phyloP scores from a whole-genome alignment of 495 filamentous ascomycete genomes.

The Hyaloscypha variabilis region DNA sequence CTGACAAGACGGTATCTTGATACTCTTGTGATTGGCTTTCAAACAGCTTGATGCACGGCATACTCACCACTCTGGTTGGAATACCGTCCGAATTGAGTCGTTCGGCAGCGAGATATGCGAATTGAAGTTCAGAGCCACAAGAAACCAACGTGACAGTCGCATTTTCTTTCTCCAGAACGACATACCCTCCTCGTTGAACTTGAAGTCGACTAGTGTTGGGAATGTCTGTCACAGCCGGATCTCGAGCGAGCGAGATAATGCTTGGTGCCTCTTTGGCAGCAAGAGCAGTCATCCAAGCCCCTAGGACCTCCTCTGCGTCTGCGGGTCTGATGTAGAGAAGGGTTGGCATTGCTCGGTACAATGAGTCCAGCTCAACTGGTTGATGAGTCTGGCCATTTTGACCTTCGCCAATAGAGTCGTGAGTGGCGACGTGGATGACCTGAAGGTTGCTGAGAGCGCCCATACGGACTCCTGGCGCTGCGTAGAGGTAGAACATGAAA shows the following conservation, averaged over 20 bases:
- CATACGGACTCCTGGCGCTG: slow-evolving; percentile 60
- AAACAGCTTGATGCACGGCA: slow-evolving; percentile 28
- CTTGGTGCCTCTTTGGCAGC: slow-evolving; percentile 41
- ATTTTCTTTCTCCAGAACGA: slow-evolving; percentile 34
- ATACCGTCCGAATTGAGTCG: background rate
- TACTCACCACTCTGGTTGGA: slow-evolving; percentile 16
- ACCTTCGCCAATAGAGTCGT: slow-evolving; percentile 61
- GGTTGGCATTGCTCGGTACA: slow-evolving; percentile 65
- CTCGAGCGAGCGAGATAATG: slow-evolving; percentile 37
- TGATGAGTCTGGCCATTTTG: slow-evolving; percentile 66
- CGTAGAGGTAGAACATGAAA: slow-evolving; percentile 60
- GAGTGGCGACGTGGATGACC: slow-evolving; percentile 62
- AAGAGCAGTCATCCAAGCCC: slow-evolving; percentile 55
- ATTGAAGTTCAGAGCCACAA: slow-evolving; percentile 37
- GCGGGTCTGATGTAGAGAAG: slow-evolving; percentile 55
- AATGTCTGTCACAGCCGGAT: slow-evolving; percentile 26
- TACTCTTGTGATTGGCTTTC: slow-evolving; percentile 28
- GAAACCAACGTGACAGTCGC: slow-evolving; percentile 38
- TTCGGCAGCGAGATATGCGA: slow-evolving; percentile 36
- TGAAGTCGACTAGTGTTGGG: slow-evolving; percentile 30
- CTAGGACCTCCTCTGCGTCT: slow-evolving; percentile 58
- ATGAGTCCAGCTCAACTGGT: slow-evolving; percentile 57
- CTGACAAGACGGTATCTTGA: slow-evolving; percentile 22
- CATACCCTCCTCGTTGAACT: slow-evolving; percentile 36
- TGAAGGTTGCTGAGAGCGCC: slow-evolving; percentile 58